Percentiles rank a stretch among this genome's conserved stretches.
Evolutionary conservation across 1,139 yeast species (phyloP).

Genomic region (Insectozyma bohioensis): DNA sequence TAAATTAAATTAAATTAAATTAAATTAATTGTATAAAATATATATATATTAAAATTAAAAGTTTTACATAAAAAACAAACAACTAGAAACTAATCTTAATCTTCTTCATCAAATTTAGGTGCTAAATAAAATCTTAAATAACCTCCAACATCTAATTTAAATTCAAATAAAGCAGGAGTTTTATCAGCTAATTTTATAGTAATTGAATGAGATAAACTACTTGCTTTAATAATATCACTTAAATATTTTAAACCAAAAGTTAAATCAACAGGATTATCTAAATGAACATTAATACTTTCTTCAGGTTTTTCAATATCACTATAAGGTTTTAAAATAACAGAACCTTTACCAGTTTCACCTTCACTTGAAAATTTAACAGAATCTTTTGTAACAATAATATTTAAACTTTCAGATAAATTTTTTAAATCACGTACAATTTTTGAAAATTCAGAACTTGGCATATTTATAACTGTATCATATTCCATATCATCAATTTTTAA

Average conservation of each 20-base stretch:
- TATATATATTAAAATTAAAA: slow-evolving; percentile 4
- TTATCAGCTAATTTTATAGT: slow-evolving; percentile 86
- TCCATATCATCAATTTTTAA: slow-evolving; percentile 93
- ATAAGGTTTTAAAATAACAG: slow-evolving; percentile 81
- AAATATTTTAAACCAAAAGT: slow-evolving; percentile 91
- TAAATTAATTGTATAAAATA: too few species aligned
- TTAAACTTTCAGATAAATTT: slow-evolving; percentile 83
- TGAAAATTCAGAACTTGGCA: slow-evolving; percentile 88
- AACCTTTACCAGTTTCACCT: slow-evolving; percentile 91
- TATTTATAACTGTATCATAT: slow-evolving; percentile 78
- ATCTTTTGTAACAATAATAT: slow-evolving; percentile 85
- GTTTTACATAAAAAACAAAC: too few species aligned
- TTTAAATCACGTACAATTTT: slow-evolving; percentile 87
- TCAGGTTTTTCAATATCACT: slow-evolving; percentile 81
- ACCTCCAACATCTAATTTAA: slow-evolving; percentile 84
- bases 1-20: slow-evolving; percentile 1
- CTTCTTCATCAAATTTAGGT: slow-evolving; percentile 94
- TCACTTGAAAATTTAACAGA: slow-evolving; percentile 87
- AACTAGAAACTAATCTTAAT: slow-evolving; percentile 42
- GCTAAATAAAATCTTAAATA: slow-evolving; percentile 94
- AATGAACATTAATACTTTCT: slow-evolving; percentile 69
- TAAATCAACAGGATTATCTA: slow-evolving; percentile 84
- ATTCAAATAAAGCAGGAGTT: slow-evolving; percentile 93
- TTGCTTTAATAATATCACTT: slow-evolving; percentile 88
- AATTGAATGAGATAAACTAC: slow-evolving; percentile 72